Percentiles rank a stretch among this genome's conserved stretches.
Evolutionary conservation across 2,329 filamentous ascomycete genomes (phyloP).

Genomic region (Penicillium expansum): DNA sequence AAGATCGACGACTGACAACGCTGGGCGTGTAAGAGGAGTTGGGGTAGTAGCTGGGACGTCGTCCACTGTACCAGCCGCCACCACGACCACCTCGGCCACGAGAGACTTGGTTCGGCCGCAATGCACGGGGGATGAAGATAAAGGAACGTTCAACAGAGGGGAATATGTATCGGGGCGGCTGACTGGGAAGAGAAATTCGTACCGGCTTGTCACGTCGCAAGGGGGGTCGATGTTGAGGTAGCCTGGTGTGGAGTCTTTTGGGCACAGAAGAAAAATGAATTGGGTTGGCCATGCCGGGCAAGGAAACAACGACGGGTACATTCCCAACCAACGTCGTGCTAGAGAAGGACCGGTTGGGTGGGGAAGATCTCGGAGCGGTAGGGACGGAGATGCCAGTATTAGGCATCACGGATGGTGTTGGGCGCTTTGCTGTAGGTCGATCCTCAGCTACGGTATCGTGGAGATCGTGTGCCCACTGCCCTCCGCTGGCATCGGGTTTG

Average conservation of each 20-base stretch:
- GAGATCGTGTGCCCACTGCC: constrained; percentile 90
- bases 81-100: constrained; percentile 70
- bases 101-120: constrained; percentile 83
- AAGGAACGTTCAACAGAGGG: constrained; percentile 88
- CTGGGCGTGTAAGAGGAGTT: constrained; percentile 84
- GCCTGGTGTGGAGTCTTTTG: constrained; percentile 85
- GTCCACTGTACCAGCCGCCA: constrained; percentile 65
- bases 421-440: constrained; percentile 33
- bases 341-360: constrained; percentile 75
- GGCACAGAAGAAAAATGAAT: constrained; percentile 71
- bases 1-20: constrained; percentile 82
- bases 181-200: constrained; percentile 80
- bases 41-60: constrained; percentile 67
- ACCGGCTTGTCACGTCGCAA: constrained; percentile 95
- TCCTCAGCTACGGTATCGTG: constrained; percentile 64
- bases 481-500: constrained; percentile 58
- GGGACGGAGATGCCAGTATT: constrained; percentile 38
- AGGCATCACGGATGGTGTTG: constrained; percentile 26
- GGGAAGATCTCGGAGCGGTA: constrained; percentile 55
- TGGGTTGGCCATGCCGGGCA: constrained; percentile 72
- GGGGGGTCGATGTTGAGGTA: constrained; percentile 91
- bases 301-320: constrained; percentile 75
- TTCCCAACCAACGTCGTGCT: constrained; percentile 81
- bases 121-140: constrained; percentile 92
- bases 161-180: constrained; percentile 82